Evolutionary conservation across 306 rosid genomes (phyloP).

Genomic region (Medicago arabica): DNA sequence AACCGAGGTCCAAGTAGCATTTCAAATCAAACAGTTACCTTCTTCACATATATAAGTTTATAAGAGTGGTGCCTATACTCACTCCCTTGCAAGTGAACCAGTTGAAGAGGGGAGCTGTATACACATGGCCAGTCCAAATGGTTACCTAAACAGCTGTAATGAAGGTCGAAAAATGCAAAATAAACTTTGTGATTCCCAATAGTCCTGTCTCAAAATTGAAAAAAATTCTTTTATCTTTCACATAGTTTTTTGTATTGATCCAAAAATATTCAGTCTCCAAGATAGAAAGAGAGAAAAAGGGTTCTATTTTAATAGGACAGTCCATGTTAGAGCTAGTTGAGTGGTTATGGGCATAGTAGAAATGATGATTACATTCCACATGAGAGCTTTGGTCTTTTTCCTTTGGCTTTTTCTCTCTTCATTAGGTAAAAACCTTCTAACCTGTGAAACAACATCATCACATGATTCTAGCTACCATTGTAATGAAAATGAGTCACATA

Average conservation of each 20-base stretch:
- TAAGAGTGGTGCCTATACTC: too few relatives aligned
- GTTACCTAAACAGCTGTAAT: constrained; percentile 50
- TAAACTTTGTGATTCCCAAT: constrained; percentile 61
- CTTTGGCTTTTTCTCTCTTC: constrained; percentile 56
- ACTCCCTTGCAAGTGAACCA: too few relatives aligned
- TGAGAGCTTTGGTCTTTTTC: constrained; percentile 54
- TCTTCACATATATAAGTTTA: constrained; percentile 33
- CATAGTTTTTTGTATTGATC: constrained; percentile 62
- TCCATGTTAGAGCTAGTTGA: constrained; percentile 46
- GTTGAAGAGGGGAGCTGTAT: neutral
- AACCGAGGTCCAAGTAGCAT: neutral
- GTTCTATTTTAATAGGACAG: constrained; percentile 47
- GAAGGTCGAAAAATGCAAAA: constrained; percentile 40
- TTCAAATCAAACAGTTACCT: constrained; percentile 17
- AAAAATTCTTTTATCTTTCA: constrained; percentile 45
- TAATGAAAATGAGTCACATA: constrained; percentile 48
- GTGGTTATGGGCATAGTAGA: constrained; percentile 52
- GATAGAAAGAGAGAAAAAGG: constrained; percentile 44
- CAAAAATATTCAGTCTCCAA: constrained; percentile 58
- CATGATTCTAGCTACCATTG: constrained; percentile 63
- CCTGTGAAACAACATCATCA: constrained; percentile 55
- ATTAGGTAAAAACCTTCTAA: constrained; percentile 51
- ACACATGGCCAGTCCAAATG: constrained; percentile 27
- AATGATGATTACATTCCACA: constrained; percentile 53
- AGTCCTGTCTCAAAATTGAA: constrained; percentile 50